Percentiles rank a stretch among this genome's conserved stretches.
Conservation (phyloP, 345 rosid genomes). For the Citrus trifoliata region DNA sequence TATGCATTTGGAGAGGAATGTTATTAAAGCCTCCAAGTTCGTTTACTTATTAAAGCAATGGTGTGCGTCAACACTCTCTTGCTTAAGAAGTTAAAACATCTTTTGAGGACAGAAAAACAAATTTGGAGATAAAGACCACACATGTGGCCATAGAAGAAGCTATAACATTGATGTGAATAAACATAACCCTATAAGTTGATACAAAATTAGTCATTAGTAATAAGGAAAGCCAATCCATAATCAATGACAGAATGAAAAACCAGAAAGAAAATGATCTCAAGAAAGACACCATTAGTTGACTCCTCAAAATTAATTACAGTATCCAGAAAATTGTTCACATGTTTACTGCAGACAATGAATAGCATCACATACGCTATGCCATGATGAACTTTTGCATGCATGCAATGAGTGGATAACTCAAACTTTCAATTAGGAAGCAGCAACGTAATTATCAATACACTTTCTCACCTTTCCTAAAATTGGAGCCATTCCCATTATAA, state of each 20-base stretch:
- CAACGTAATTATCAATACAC: background rate
- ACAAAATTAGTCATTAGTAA: background rate
- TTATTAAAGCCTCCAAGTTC: background rate
- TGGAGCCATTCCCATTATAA: conserved; percentile 92
- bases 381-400: background rate
- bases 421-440: background rate
- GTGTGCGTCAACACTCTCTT: background rate
- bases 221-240: background rate
- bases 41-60: background rate
- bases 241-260: background rate
- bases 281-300: background rate
- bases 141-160: background rate
- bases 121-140: background rate
- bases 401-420: background rate
- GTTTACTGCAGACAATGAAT: background rate
- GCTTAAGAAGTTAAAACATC: background rate
- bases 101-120: background rate
- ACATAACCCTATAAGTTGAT: background rate
- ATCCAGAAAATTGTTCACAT: background rate
- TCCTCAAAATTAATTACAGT: background rate
- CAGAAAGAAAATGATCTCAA: background rate
- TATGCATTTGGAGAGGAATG: too few relatives aligned
- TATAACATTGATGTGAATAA: background rate
- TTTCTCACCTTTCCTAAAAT: conserved; percentile 56
- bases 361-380: background rate